A percentile compares a stretch with the other conserved stretches of the same genome.
Conservation (phyloP, 129 eudicot species). For the Cynara cardunculus region DNA sequence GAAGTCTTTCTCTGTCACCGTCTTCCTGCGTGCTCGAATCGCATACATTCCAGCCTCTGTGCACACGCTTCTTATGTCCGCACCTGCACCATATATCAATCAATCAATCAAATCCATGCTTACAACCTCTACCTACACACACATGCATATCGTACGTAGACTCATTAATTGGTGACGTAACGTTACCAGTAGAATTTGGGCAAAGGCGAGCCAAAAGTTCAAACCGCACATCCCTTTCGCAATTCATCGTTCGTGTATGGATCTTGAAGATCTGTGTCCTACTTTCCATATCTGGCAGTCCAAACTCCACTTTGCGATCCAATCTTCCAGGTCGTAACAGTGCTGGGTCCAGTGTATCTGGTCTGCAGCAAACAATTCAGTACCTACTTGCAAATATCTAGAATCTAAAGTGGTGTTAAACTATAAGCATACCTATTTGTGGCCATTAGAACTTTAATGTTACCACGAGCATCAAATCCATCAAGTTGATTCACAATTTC, state of each 20-base stretch:
- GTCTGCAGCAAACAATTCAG: constrained; percentile 41
- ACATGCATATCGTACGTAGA: background rate
- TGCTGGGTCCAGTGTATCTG: constrained; percentile 96
- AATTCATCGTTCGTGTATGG: constrained; percentile 97
- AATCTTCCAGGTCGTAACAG: constrained; percentile 88
- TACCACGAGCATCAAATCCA: constrained; percentile 98
- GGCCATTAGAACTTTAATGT: constrained; percentile 95
- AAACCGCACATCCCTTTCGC: constrained; percentile 91
- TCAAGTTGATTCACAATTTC: constrained; percentile 98
- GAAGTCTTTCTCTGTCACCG: constrained; percentile 88
- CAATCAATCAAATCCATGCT: background rate
- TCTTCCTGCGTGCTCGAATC: constrained; percentile 85
- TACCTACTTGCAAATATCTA: constrained; percentile 1
- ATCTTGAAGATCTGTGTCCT: constrained; percentile 95
- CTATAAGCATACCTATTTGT: constrained; percentile 66
- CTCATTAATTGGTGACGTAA: background rate
- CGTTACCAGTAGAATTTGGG: constrained; percentile 95
- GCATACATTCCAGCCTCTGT: constrained; percentile 99
- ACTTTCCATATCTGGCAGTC: constrained; percentile 93
- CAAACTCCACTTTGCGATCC: constrained; percentile 93
- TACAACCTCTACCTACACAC: background rate
- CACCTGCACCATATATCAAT: constrained; percentile 46
- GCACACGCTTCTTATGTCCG: constrained; percentile 92
- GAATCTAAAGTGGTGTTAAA: background rate
- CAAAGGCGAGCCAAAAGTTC: constrained; percentile 97